Evolutionary conservation across 73 alveolate genomes (phyloP).

Genomic region (Paramecium biaurelia): DNA sequence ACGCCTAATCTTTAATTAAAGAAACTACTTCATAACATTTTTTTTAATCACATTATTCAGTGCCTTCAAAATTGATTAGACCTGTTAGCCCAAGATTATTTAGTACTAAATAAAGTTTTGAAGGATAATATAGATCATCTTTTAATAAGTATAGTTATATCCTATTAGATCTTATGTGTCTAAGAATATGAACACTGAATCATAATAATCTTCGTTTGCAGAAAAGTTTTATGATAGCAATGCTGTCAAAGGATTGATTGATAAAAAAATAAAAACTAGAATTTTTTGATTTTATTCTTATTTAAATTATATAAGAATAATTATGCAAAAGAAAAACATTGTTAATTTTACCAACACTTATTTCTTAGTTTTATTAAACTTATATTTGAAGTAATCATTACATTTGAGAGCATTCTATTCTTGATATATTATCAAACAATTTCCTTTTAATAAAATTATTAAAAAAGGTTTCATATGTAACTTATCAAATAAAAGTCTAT

Average conservation of each 20-base stretch:
- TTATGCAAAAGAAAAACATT: background rate
- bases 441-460: no score
- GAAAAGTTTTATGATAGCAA: background rate
- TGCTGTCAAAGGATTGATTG: background rate
- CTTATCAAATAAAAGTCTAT: no score
- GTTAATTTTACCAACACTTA: no score
- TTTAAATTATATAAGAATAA: background rate
- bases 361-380: background rate
- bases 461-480: no score
- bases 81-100: background rate
- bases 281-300: background rate
- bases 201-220: background rate
- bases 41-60: background rate
- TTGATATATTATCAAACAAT: no score
- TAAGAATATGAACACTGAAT: background rate
- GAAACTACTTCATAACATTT: background rate
- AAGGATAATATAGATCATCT: background rate
- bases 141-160: background rate
- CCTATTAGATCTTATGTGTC: background rate
- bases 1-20: background rate
- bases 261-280: constrained; percentile 3
- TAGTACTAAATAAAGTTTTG: background rate
- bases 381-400: background rate
- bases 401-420: no score
- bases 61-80: background rate